Conservation (phyloP, 2,329 filamentous ascomycete species). For the Rhexocercosporidium sp. region DNA sequence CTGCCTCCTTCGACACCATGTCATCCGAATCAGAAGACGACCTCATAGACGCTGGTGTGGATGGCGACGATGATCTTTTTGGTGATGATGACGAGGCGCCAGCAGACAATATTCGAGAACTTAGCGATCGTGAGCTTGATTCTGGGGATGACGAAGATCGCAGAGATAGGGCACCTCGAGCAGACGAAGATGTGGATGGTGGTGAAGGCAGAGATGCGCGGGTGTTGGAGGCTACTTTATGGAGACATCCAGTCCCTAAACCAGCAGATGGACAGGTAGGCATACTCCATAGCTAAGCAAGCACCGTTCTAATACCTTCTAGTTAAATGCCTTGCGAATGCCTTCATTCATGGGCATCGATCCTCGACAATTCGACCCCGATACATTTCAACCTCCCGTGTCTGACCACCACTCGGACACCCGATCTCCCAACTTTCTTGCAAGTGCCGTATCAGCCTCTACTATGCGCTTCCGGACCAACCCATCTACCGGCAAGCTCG, state of each 20-base stretch:
- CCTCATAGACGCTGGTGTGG: slow-evolving; percentile 47
- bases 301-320: slow-evolving; percentile 27
- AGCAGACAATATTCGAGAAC: slow-evolving; percentile 44
- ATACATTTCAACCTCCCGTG: slow-evolving; percentile 68
- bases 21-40: slow-evolving; percentile 39
- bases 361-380: slow-evolving; percentile 68
- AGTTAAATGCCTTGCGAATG: slow-evolving; percentile 74
- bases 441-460: slow-evolving; percentile 62
- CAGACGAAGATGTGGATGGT: slow-evolving; percentile 49
- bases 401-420: slow-evolving; percentile 58
- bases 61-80: slow-evolving; percentile 66
- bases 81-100: slow-evolving; percentile 56
- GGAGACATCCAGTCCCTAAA: slow-evolving; percentile 73
- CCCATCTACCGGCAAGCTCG: slow-evolving; percentile 65
- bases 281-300: not conserved
- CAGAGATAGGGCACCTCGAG: slow-evolving; percentile 60
- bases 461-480: slow-evolving; percentile 74
- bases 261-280: slow-evolving; percentile 71
- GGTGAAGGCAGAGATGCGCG: slow-evolving; percentile 50
- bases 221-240: slow-evolving; percentile 68
- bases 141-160: slow-evolving; percentile 67
- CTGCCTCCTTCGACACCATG: slow-evolving; percentile 20
- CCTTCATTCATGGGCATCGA: slow-evolving; percentile 75
- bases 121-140: slow-evolving; percentile 66
- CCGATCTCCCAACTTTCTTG: slow-evolving; percentile 55